These are phyloP conservation scores for Penicillium parvum DNA, from an alignment of 495 filamentous ascomycete genomes.

Conservation along the genomic window DNA sequence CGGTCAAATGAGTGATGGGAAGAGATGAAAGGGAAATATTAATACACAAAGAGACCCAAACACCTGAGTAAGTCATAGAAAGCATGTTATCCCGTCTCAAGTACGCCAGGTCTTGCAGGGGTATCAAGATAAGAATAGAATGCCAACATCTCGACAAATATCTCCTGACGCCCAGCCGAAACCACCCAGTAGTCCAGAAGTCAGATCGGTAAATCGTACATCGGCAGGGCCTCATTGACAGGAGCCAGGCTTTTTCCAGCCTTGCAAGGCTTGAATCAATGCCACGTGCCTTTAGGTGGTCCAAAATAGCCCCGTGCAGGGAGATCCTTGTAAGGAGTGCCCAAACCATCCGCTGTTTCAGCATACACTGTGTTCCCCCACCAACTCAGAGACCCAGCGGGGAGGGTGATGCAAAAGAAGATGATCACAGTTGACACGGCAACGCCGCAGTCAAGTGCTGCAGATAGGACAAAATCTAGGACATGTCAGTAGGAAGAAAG, in stretches of 20 bases:
- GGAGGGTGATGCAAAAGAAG: slow-evolving; percentile 67
- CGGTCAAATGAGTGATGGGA: slow-evolving; percentile 49
- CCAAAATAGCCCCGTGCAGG: slow-evolving; percentile 55
- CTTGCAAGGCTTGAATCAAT: slow-evolving; percentile 16
- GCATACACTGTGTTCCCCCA: slow-evolving; percentile 58
- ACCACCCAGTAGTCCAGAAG: no score
- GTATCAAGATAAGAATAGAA: no score
- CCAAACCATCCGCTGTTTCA: slow-evolving; percentile 44
- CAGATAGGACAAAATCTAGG: slow-evolving; percentile 59
- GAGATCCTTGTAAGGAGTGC: slow-evolving; percentile 39
- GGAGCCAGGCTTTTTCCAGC: no score
- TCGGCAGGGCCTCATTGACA: no score
- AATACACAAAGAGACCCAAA: no score
- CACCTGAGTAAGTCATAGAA: no score
- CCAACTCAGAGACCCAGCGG: slow-evolving; percentile 56
- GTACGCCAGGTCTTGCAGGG: no score
- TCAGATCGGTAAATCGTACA: no score
- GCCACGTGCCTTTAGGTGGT: slow-evolving; percentile 45
- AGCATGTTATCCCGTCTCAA: no score
- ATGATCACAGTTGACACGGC: slow-evolving; percentile 59
- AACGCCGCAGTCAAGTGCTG: slow-evolving; percentile 58
- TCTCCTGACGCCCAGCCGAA: no score
- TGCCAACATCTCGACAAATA: no score
- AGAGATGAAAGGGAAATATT: background rate
- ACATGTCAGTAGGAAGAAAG: slow-evolving; percentile 34